Conservation (phyloP, 345 rosid species). For the Aethionema arabicum region DNA sequence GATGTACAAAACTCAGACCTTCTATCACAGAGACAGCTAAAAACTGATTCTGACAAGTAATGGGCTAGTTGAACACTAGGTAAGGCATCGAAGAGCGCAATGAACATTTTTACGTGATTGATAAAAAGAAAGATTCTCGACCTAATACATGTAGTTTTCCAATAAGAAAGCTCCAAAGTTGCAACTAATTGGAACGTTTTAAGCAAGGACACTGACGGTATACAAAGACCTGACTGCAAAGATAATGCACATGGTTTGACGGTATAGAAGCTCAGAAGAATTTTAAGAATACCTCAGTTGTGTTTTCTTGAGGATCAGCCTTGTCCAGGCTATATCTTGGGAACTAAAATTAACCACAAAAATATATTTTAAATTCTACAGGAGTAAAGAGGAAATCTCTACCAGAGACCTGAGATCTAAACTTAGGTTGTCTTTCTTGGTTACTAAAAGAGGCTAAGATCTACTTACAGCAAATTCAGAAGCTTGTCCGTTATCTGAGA, state of each 20-base stretch:
- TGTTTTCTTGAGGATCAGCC: slow-evolving; percentile 42
- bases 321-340: slow-evolving; percentile 31
- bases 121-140: slow-evolving; percentile 19
- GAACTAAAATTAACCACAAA: slow-evolving; percentile 26
- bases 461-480: slow-evolving; percentile 58
- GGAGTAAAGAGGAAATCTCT: background rate
- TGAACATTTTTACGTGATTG: slow-evolving; percentile 24
- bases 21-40: too few relatives aligned
- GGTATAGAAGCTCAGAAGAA: background rate
- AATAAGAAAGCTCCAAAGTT: slow-evolving; percentile 19
- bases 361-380: slow-evolving; percentile 3
- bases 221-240: background rate
- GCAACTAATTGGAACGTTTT: slow-evolving; percentile 8
- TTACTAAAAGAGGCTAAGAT: background rate
- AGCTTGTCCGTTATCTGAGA: slow-evolving; percentile 54
- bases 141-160: slow-evolving; percentile 23
- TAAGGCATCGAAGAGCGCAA: slow-evolving; percentile 15
- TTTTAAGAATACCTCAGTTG: slow-evolving; percentile 46
- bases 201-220: background rate
- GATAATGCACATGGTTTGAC: slow-evolving; percentile 4
- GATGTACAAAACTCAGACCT: too few relatives aligned
- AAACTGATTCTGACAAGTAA: background rate
- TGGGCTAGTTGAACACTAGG: slow-evolving; percentile 8
- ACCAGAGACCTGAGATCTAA: slow-evolving; percentile 5
- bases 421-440: background rate